Base-by-base conservation (phyloP, 1,284 basidiomycete species). In the Sporisorium sorghi region DNA sequence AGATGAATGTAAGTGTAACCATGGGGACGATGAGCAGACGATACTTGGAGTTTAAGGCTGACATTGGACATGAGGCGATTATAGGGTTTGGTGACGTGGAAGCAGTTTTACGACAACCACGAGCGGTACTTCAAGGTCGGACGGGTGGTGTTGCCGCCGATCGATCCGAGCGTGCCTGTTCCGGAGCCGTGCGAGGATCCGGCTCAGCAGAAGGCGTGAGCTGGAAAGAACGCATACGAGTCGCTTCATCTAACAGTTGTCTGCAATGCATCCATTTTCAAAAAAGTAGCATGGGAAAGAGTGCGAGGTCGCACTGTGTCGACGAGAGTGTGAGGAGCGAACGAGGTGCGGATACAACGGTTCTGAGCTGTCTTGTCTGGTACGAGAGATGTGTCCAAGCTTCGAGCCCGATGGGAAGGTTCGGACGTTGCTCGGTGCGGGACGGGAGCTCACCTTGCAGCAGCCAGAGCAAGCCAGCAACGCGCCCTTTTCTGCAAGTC, bases 81-180 rank as follows among this genome's bases (percentile, higher is more conserved):
- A 28, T 64, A 79, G 77, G 67, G 63, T 26, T 56, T 83, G 21
- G 54, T 79, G 5, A n/a, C 30, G 7, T 83, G 81, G 81, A 66
- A 75, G 44, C 28, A 62, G 19, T 84, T 82, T 60, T 84, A 79
- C 62, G 77, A 73, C 15, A 55, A 70, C 17, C 80, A 82, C 65
- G 60, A 48, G 9, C 48, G 55, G 23, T 84, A 84, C 70, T 65
- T 55, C 53, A 71, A 78, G 44, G 77, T 84, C 5, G 82, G 82
- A 23, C 53, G 59, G 2, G 67, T 82, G 24, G 59, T 69, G 11
- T 43, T 81, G 15, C 81, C 81, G 12, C 58, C 55, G 8, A 68
- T 84, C 21, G 74, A 78, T 35, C 47, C 68, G 4, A 64, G 53
- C 17, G 56, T 71, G 2, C 79, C 82, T 11, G 62, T 76, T 5